Conservation (phyloP, 495 filamentous ascomycete genomes). For the Achaetomiella virescens region DNA sequence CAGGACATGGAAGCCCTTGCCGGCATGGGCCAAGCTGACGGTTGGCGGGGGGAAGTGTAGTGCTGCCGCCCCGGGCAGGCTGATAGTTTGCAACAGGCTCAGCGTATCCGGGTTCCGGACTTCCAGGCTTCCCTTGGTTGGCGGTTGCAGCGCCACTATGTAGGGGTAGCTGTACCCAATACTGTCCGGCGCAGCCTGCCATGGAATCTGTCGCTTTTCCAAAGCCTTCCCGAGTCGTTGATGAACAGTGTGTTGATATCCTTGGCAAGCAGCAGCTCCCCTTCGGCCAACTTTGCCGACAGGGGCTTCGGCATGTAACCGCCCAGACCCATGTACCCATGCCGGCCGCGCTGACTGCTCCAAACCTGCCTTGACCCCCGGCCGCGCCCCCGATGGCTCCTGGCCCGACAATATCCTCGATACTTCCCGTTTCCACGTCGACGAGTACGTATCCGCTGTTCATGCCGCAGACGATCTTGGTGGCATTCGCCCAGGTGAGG, state of each 20-base stretch:
- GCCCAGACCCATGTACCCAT: constrained; percentile 97
- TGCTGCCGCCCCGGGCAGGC: constrained; percentile 68
- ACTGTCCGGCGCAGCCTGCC: constrained; percentile 79
- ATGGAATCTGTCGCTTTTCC: constrained; percentile 82
- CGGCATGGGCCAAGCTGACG: constrained; percentile 84
- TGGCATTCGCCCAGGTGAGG: constrained; percentile 83
- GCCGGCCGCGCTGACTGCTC: constrained; percentile 54
- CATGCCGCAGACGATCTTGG: constrained; percentile 78
- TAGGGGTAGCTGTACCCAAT: constrained; percentile 97
- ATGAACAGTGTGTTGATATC: constrained; percentile 95
- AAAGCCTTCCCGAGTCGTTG: constrained; percentile 74
- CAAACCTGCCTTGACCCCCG: constrained; percentile 59
- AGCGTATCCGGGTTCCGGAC: constrained; percentile 89
- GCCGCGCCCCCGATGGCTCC: constrained; percentile 65
- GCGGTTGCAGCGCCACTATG: constrained; percentile 75
- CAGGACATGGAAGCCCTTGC: constrained; percentile 85
- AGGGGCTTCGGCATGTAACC: constrained; percentile 86
- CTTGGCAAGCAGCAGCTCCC: constrained; percentile 82
- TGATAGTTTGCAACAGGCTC: constrained; percentile 76
- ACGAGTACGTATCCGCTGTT: constrained; percentile 83
- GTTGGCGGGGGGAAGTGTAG: constrained; percentile 93
- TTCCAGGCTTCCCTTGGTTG: constrained; percentile 80
- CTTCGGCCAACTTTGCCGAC: constrained; percentile 72
- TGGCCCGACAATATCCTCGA: constrained; percentile 72
- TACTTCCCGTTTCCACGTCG: constrained; percentile 64